phyloP scores from a whole-genome alignment of 805 yeast species.

The Wickerhamiella occidentalis region DNA sequence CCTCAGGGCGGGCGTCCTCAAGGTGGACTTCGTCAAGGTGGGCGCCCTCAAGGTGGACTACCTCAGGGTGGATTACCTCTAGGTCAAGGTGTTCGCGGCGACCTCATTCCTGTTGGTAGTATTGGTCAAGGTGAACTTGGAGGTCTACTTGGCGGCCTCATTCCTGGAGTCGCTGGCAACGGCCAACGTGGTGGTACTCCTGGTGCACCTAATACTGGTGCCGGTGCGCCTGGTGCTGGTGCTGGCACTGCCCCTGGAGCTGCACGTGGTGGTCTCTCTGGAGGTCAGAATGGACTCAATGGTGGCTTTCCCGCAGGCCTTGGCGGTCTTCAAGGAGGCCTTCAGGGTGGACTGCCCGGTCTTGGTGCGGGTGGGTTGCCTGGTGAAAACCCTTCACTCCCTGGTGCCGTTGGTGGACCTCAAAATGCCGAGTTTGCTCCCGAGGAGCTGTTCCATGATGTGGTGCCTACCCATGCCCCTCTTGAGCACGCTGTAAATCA shows the following conservation, averaged over 20 bases:
- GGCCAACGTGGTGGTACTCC: not conserved
- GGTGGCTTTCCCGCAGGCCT: not conserved
- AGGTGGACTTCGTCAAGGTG: not conserved
- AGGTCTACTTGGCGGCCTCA: not conserved
- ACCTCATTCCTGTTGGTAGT: not conserved
- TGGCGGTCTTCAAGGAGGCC: not conserved
- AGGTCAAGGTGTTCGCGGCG: not conserved
- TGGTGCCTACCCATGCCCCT: not conserved
- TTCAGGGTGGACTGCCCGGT: not conserved
- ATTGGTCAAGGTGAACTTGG: not conserved
- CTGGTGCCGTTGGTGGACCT: slow-evolving; percentile 2
- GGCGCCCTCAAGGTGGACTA: not conserved
- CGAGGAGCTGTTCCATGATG: not conserved
- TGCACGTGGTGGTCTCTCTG: not conserved
- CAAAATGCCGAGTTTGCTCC: not conserved
- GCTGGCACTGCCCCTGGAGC: not conserved
- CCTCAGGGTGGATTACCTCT: too few species aligned
- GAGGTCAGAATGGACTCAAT: not conserved
- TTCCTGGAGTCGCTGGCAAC: too few species aligned
- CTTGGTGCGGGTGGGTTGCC: not conserved
- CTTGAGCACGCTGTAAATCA: not conserved
- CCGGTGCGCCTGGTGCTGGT: not conserved
- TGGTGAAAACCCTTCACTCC: not conserved
- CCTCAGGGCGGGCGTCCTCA: not conserved
- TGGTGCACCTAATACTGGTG: not conserved